Conservation (phyloP, 192 early-diverging fungal species). For the Oehlia diaphana region DNA sequence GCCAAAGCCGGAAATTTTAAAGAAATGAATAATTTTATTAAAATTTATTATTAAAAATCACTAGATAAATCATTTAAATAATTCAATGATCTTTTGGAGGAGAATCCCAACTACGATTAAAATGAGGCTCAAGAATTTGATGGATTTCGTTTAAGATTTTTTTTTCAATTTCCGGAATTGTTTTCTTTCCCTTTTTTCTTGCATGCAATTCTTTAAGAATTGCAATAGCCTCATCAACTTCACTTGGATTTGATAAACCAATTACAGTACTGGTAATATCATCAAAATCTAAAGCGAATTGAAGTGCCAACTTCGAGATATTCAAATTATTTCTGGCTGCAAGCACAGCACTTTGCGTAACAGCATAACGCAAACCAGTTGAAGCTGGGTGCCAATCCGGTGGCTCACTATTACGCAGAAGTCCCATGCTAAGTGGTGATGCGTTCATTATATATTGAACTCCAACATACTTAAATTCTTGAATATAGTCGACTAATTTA, state of each 20-base stretch:
- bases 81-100: constrained; percentile 31
- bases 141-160: constrained; percentile 36
- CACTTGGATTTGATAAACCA: constrained; percentile 45
- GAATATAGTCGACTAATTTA: constrained; percentile 48
- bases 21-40: no score
- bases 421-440: constrained; percentile 71
- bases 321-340: constrained; percentile 39
- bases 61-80: not conserved
- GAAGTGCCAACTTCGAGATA: constrained; percentile 59
- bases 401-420: constrained; percentile 50
- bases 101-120: constrained; percentile 48
- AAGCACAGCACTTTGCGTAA: constrained; percentile 44
- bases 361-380: constrained; percentile 46
- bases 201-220: constrained; percentile 38
- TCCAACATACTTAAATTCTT: constrained; percentile 49
- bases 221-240: constrained; percentile 47
- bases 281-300: constrained; percentile 41
- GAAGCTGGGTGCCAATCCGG: constrained; percentile 76
- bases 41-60: no score
- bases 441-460: constrained; percentile 64
- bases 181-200: constrained; percentile 28
- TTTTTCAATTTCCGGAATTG: constrained; percentile 28
- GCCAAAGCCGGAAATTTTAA: no score
- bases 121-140: constrained; percentile 37
- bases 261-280: constrained; percentile 48